A percentile compares a stretch with the other conserved stretches of the same genome.
These are phyloP conservation scores for Cucurbita moschata DNA, from an alignment of 306 rosid genomes.

Conservation along the genomic window DNA sequence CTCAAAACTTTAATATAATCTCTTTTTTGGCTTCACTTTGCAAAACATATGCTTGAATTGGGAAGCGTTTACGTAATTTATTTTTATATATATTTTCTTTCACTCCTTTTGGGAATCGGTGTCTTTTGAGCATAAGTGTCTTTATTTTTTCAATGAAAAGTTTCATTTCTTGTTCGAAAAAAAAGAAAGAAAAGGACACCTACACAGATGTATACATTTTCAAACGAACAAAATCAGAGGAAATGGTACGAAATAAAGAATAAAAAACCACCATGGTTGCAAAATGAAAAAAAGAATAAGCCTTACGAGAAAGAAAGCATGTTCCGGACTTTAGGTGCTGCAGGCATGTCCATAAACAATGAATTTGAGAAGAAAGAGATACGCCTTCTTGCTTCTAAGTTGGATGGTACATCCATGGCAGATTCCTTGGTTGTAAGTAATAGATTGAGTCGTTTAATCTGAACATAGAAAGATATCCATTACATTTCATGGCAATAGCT, in stretches of 20 bases:
- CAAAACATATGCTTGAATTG: background rate
- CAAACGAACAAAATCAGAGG: background rate
- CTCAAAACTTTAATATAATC: background rate
- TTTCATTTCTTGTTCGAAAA: background rate
- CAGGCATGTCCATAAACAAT: conserved; percentile 89
- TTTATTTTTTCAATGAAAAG: background rate
- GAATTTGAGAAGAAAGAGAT: conserved; percentile 94
- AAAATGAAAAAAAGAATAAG: background rate
- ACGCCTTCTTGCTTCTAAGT: conserved; percentile 91
- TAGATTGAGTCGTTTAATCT: conserved; percentile 67
- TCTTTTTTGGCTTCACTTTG: background rate
- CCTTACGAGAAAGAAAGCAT: conserved; percentile 99
- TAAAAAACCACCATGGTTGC: background rate
- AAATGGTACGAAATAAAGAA: background rate
- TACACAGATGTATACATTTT: background rate
- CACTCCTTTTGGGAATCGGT: background rate
- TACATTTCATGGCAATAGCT: background rate
- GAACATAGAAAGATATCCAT: conserved; percentile 8
- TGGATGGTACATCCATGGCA: conserved; percentile 97
- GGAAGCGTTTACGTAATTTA: background rate
- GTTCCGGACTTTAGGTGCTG: conserved; percentile 92
- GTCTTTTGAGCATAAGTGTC: background rate
- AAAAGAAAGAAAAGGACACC: background rate
- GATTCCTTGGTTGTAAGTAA: conserved; percentile 94
- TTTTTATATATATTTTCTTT: background rate